A percentile compares a stretch with the other conserved stretches of the same genome.
Conservation (phyloP, 371 early-diverging fungal species). For the Dinochytrium kinnereticum region DNA sequence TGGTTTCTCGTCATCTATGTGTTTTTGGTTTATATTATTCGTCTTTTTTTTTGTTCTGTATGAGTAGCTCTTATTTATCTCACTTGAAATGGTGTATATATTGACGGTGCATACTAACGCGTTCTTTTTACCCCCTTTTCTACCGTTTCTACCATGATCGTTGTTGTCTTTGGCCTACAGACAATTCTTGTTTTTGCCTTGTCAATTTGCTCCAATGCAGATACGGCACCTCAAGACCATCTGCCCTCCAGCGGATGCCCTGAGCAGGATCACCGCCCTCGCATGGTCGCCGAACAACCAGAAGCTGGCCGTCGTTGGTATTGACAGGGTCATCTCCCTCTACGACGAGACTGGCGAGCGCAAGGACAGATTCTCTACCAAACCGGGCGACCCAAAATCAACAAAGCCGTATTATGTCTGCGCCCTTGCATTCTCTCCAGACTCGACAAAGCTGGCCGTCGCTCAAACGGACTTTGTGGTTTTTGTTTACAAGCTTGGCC, state of each 20-base stretch:
- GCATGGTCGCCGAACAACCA: constrained; percentile 62
- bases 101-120: no score
- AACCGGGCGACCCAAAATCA: constrained; percentile 59
- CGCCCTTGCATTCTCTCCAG: constrained; percentile 60
- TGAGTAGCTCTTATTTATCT: no score
- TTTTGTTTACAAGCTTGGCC: constrained; percentile 64
- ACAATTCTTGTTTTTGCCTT: no score
- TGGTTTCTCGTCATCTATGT: no score
- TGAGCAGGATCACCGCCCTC: constrained; percentile 50
- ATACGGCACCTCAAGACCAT: constrained; percentile 58
- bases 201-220: no score
- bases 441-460: constrained; percentile 60
- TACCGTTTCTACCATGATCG: no score
- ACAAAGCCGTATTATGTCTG: constrained; percentile 47
- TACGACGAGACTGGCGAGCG: constrained; percentile 65
- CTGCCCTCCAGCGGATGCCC: constrained; percentile 43
- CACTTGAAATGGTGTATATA: no score
- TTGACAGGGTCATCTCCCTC: constrained; percentile 56
- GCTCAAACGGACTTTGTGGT: constrained; percentile 63
- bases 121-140: no score
- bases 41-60: no score
- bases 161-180: no score
- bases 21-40: no score
- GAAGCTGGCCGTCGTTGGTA: constrained; percentile 57
- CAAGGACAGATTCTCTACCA: constrained; percentile 64